Base-by-base conservation (phyloP, 2,329 filamentous ascomycete genomes). In the Onygenales sp. region DNA sequence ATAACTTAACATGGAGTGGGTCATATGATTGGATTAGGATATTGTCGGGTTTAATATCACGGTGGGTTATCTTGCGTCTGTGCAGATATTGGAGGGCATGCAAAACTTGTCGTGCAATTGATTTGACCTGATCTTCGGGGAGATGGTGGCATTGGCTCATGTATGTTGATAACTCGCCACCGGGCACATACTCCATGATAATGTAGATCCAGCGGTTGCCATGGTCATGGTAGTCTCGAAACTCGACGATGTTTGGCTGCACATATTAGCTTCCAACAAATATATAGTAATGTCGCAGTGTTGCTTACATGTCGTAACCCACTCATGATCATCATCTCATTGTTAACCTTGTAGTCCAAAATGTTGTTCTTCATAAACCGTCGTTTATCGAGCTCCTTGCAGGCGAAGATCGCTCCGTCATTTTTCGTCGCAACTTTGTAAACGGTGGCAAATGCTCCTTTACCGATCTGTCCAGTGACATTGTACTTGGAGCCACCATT, bases 41-140 rank as follows among this genome's bases (percentile, higher is more conserved):
- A 64, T 98, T 98, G 75, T 98, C 93, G 0, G 93, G 93, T 67
- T 98, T 98, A 65, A 98, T 90, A 69, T 98, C 93, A n/a, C 93
- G 86, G 71, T 98, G 93, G 0, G 92, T 97, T 61, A 98, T 96
- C 64, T 86, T 89, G 62, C 87, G 85, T 51, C 78, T 76, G 68
- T 98, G 93, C 7, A 98, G 77, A 67, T 98, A 96, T 33, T 83
- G 83, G 51, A 98, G 74, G 2, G 92, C 92, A 60, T 85, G 81
- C 43, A 96, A 73, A 38, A 97, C 80, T 55, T 75, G 73, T 9
- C 71, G 68, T 13, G 90, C 82, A 68, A 96, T 87, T 5, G 75
- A 75, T 67, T 85, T 83, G n/a, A 83, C 85, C 59, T 84, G 75
- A 0, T 69, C 61, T 65, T 97, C 92, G 0, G 76, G 70, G 50